Evolutionary conservation across 805 yeast species (phyloP).

Genomic region (Zygosaccharomyces bailii): DNA sequence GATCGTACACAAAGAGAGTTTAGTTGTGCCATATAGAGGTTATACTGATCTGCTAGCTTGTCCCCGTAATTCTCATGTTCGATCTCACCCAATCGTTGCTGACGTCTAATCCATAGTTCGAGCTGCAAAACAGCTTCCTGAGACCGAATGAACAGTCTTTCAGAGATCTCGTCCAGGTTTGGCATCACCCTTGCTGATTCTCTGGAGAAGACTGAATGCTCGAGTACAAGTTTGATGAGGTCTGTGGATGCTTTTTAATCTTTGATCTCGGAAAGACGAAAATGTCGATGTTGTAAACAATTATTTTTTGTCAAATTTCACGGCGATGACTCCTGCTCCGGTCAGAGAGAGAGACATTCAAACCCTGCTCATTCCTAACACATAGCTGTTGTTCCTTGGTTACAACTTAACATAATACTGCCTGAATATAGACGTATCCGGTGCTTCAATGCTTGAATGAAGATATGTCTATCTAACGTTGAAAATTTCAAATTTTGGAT

Average conservation of each 20-base stretch:
- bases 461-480: no score
- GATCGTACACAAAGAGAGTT: slow-evolving; percentile 29
- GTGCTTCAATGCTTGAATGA: no score
- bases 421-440: no score
- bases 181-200: slow-evolving; percentile 11
- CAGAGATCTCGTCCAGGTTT: slow-evolving; percentile 26
- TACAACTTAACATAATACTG: no score
- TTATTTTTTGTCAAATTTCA: neutral
- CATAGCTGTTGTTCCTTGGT: no score
- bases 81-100: slow-evolving; percentile 17
- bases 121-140: slow-evolving; percentile 33
- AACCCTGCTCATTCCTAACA: neutral
- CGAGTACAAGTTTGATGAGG: neutral
- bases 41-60: slow-evolving; percentile 17
- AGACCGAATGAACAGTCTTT: slow-evolving; percentile 27
- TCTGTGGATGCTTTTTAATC: neutral
- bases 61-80: slow-evolving; percentile 11
- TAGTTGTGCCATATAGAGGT: slow-evolving; percentile 27
- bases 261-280: neutral
- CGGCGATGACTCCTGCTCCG: neutral
- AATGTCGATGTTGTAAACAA: neutral
- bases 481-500: no score
- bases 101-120: slow-evolving; percentile 30
- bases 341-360: neutral
- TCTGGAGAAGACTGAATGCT: neutral